Base-by-base conservation (phyloP, 257 asterid species). In the Capsicum pubescens region DNA sequence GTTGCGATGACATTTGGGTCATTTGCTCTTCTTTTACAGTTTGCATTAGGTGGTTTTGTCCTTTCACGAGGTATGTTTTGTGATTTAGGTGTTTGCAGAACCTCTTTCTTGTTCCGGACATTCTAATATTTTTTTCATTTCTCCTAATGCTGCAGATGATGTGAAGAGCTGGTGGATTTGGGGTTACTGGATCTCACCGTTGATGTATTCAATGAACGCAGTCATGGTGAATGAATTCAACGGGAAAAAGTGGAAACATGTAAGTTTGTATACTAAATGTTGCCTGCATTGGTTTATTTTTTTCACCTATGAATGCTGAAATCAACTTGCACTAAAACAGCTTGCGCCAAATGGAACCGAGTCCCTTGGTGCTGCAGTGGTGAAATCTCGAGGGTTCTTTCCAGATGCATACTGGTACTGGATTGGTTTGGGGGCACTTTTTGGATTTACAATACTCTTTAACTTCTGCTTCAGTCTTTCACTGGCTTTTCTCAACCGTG, bases 121-220 rank as follows among this genome's bases (percentile, higher is more conserved):
- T 63, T 39, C 56, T 80, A 67, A 79, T 67, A 14, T 46, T 66
- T 44, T 44, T 32, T 60, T 82, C 15, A 7, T 26, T 79, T 63
- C 84, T 85, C 66, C 80, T 68, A 74, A 54, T 67, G 63, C 58
- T 82, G 81, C 70, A 82, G 85, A 68, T 58, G 85, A 82, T 86
- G 89, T 94, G 50, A 93, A 92, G 89, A 82, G 80, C 44, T 94
- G 98, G 98, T 94, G 95, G 97, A 13, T 89, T 60, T 94, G 98
- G 98, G 97, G 93, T 66, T 94, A 89, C 88, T 94, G 94, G 93
- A 13, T 85, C 69, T 92, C 95, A 54, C 93, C 95, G 2, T 7
- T 93, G 86, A 93, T 93, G 97, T 93, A 93, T 86, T 91, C 92
- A n/a, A 89, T 87, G 80, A 91, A 91, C 85, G 95, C 93, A 12